Percentiles rank a stretch among this genome's conserved stretches.
These are phyloP conservation scores for Chlorella sp. DNA, from an alignment of 139 green algal genomes.

Conservation along the genomic window DNA sequence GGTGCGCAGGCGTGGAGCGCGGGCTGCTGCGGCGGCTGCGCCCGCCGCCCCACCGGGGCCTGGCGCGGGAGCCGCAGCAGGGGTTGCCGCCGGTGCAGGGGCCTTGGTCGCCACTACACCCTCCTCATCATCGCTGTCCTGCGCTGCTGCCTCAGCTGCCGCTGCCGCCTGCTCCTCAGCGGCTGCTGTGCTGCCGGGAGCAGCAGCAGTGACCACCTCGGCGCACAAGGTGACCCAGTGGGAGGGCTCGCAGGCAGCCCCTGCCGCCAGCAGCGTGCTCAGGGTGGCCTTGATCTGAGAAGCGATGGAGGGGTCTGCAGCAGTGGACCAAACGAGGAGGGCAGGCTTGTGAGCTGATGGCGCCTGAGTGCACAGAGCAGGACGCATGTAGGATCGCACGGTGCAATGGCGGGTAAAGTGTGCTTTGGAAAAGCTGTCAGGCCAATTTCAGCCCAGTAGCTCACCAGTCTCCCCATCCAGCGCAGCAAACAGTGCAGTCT, in stretches of 20 bases:
- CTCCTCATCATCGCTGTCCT: constrained; percentile 51
- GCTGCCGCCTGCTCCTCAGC: neutral
- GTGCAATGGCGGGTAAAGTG: too few species aligned
- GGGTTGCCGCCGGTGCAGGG: neutral
- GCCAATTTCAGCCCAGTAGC: neutral
- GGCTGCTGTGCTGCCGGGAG: neutral
- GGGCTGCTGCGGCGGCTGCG: neutral
- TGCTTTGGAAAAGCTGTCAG: too few species aligned
- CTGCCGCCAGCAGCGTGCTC: constrained; percentile 63
- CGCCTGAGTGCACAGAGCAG: too few species aligned
- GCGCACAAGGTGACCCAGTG: constrained; percentile 74
- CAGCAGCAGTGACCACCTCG: constrained; percentile 67
- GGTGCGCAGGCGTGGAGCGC: constrained; percentile 76
- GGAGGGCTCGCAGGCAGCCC: constrained; percentile 48
- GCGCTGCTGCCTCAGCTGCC: constrained; percentile 1
- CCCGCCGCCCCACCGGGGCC: too few species aligned
- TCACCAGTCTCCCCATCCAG: constrained; percentile 81
- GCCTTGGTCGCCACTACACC: constrained; percentile 2
- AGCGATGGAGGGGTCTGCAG: constrained; percentile 35
- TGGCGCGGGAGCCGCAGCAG: neutral
- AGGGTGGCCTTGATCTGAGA: constrained; percentile 69
- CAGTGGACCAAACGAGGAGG: too few species aligned
- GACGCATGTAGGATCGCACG: too few species aligned
- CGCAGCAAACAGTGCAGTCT: constrained; percentile 82
- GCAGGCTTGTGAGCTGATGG: too few species aligned